A percentile compares a stretch with the other conserved stretches of the same genome.
phyloP scores from a whole-genome alignment of 2,329 filamentous ascomycete genomes.

The Dissoconium aciculare region DNA sequence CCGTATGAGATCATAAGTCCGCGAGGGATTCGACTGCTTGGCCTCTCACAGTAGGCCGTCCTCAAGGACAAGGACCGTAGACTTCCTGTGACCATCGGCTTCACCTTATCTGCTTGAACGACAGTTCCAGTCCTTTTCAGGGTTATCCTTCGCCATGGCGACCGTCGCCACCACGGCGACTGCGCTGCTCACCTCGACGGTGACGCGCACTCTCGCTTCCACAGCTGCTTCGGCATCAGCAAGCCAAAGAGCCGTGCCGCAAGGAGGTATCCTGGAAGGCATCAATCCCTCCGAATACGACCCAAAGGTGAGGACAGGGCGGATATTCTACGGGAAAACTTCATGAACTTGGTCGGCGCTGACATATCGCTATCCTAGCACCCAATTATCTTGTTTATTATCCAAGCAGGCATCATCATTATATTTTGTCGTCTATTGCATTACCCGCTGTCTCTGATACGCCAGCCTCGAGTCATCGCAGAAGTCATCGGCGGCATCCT shows the following conservation, averaged over 20 bases:
- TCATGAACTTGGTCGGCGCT: not conserved
- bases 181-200: conserved; percentile 10
- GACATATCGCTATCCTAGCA: conserved; percentile 27
- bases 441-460: conserved; percentile 59
- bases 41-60: no score
- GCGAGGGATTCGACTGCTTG: no score
- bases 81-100: no score
- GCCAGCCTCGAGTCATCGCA: conserved; percentile 69
- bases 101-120: no score
- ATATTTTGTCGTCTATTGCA: conserved; percentile 60
- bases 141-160: no score
- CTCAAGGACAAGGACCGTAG: no score
- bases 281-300: conserved; percentile 55
- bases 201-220: conserved; percentile 9
- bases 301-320: no score
- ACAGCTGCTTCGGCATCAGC: conserved; percentile 16
- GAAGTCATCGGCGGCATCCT: conserved; percentile 77
- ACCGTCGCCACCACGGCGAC: conserved; percentile 10
- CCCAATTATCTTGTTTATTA: conserved; percentile 62
- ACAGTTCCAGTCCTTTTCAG: no score
- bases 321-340: no score
- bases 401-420: conserved; percentile 59
- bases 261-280: conserved; percentile 58
- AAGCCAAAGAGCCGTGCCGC: conserved; percentile 36
- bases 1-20: no score